These are phyloP conservation scores for Nicotiana noctiflora DNA, from an alignment of 257 asterid genomes.

Conservation along the genomic window DNA sequence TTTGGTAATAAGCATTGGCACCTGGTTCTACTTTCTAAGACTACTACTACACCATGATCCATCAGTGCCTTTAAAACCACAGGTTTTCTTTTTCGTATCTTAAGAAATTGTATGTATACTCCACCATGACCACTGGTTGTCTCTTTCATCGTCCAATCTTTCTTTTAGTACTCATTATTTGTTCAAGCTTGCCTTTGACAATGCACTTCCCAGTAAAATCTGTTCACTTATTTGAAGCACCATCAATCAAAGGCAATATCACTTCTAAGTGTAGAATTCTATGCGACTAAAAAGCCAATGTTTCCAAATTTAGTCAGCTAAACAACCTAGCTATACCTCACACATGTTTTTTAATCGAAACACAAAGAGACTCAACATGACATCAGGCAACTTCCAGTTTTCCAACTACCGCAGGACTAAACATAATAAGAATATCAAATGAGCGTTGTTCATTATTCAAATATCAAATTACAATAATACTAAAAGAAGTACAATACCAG, in stretches of 20 bases:
- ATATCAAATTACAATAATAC: neutral
- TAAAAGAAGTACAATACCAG: conserved; percentile 34
- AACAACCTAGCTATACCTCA: too few species aligned
- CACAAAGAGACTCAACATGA: too few species aligned
- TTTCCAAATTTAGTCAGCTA: too few species aligned
- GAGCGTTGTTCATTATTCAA: neutral
- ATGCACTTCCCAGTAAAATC: neutral
- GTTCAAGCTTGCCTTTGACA: neutral
- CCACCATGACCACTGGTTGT: neutral
- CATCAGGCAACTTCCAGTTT: too few species aligned
- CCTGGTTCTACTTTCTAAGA: neutral
- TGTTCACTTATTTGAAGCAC: neutral
- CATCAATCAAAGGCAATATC: neutral
- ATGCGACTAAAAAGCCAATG: neutral
- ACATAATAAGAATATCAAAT: neutral
- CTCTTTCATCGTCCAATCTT: neutral
- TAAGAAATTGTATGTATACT: neutral
- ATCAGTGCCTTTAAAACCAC: neutral
- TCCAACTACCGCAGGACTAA: too few species aligned
- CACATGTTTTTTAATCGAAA: too few species aligned
- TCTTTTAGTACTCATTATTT: neutral
- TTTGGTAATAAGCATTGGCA: neutral
- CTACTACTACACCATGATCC: neutral
- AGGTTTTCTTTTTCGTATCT: neutral
- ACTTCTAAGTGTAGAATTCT: neutral